Evolutionary conservation across 2,329 filamentous ascomycete genomes (phyloP), one percentile per base, ranked within the genome.

Genomic region (Penicillium sp.): DNA sequence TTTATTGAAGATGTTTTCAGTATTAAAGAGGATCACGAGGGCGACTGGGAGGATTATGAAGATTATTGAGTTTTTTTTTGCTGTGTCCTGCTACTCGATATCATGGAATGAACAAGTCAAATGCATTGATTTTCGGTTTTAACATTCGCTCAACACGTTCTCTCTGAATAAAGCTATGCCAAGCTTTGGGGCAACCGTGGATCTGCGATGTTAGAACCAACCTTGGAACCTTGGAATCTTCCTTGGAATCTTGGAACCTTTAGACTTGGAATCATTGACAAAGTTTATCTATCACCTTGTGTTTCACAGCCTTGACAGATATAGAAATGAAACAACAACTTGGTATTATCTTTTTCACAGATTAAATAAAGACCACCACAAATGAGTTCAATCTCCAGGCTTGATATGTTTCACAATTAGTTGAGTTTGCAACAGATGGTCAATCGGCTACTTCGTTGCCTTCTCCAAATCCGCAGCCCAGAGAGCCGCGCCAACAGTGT

Each of bases 401-500:
- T 31, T 29, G 14, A 42, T 4, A 50, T 34, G 5, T 31, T 31
- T 42, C 31, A 49, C 5, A 10, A 7, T 35, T 11, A 26, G 22
- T 29, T 37, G 31, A 5, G 43, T 13, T 20, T 45, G 34, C 24
- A 32, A 16, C 16, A 40, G 7, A 32, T 42, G 1, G 14, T 26
- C 24, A 48, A 34, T 22, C 10, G 6, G 45, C 38, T 66, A 71
- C 54, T 66, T 50, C 4, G 52, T 76, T 72, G 8, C 70, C 73
- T 73, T 76, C 72, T 95, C 91, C 56, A 95, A 84, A 72, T 95
- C 92, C 18, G 90, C 89, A 39, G 93, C 92, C 92, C 92, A 97
- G n/a, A 97, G 78, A 8, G 93, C 93, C 52, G 92, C 93, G 8
- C 92, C 93, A 56, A 96, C 91, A 1, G 90, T 89, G 72, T 96